Conservation (phyloP, 2,329 filamentous ascomycete species). For the Hymenoscyphus linearis region DNA sequence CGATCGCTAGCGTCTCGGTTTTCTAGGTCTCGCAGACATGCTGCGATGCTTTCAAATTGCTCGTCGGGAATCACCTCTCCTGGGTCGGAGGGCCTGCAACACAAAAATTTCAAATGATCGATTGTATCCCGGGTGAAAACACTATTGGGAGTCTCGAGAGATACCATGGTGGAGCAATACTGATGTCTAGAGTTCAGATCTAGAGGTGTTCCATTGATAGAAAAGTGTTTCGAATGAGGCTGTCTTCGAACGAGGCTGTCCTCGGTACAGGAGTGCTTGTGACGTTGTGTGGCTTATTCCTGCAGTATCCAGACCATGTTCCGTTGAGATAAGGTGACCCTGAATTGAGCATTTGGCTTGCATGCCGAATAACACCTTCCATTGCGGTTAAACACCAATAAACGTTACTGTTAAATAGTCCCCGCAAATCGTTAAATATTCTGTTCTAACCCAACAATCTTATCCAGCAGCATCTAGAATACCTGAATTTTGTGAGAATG, state of each 20-base stretch:
- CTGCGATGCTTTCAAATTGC: conserved; percentile 4
- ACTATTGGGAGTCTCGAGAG: neutral
- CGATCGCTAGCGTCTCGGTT: conserved; percentile 4
- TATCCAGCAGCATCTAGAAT: neutral
- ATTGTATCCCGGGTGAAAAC: neutral
- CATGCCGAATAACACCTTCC: neutral
- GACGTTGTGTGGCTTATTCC: neutral
- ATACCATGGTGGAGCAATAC: neutral
- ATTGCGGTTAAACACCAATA: neutral
- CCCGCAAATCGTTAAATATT: neutral
- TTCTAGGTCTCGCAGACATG: conserved; percentile 6
- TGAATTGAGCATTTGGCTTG: neutral
- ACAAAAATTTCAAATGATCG: neutral
- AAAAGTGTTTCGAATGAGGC: neutral
- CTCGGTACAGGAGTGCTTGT: neutral
- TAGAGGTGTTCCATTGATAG: neutral
- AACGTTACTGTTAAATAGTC: neutral
- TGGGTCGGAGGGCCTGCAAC: neutral
- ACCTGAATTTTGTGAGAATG: neutral
- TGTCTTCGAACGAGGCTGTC: neutral
- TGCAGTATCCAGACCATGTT: no score
- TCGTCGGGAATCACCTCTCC: conserved; percentile 2
- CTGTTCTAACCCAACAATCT: neutral
- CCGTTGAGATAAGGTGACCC: neutral
- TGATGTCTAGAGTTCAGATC: neutral